Base-by-base conservation (phyloP, 1,139 yeast species). In the Taphrina flavorubra region DNA sequence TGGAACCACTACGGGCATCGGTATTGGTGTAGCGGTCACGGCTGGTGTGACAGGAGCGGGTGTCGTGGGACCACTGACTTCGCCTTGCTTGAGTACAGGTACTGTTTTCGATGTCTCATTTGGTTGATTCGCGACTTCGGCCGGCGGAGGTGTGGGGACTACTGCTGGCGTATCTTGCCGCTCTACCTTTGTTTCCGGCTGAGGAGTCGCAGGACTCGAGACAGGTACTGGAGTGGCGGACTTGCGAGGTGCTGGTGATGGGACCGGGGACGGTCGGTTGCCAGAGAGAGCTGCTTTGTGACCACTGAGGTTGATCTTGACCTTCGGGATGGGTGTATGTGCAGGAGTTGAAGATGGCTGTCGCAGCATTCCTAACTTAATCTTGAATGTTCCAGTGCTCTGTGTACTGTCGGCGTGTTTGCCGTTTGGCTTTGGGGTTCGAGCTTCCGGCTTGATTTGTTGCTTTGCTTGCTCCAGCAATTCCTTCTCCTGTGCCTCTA, bases 321-420 rank as follows among this genome's bases (percentile, higher is more conserved):
- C 39, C 37, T 25, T 51, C 47, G 56, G 57, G 4, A 46, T 34
- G 16, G 64, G 44, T 18, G 65, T 20, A 13, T 42, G 57, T 25
- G 56, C 14, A 8, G 57, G 57, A 13, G 65, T 36, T 8, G 65
- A 37, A 20, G 65, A 39, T 46, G 63, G 53, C 49, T 60, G 65
- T 60, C 56, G n/a, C 49, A 49, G 57, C 31, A 25, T 25, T n/a
- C 65, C 65, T 6, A 60, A 37, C 49, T 60, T 51, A 39, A 60
- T 60, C 20, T 58, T 58, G 62, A 58, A 58, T 40, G 49, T 8
- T 34, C 53, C 39, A 6, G 58, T 37, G 18, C 34, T 53, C 18
- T 10, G 34, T 16, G 42, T 20, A 14, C 18, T 42, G 5, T 58
- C 62, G 16, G 53, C 40, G 7, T 3, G 2, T 31, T 56, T 56